Evolutionary conservation across 1,284 basidiomycete genomes (phyloP), one percentile per base, ranked within the genome.

Genomic region (Ceratorhiza oryzae-sativae): DNA sequence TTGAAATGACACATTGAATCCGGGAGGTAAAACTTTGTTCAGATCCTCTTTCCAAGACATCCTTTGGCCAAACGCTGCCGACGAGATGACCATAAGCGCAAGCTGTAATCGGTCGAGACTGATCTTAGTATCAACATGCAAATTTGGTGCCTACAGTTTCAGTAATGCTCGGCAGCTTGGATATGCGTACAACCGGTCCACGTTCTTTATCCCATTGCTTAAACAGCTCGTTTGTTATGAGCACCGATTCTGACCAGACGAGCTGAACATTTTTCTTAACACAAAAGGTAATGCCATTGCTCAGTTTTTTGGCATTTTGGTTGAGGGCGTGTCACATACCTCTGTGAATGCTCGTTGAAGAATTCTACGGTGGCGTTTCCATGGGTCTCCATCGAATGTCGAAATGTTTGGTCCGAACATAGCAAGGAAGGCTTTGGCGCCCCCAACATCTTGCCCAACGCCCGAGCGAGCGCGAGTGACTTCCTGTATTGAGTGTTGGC

Each of bases 351-450:
- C 71, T 0, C 63, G 71, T 23, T 67, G 56, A 18, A 55, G 36
- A 30, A 67, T 56, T 34, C 59, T 72, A 30, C 73, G 71, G 49
- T 74, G 73, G n/a, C 49, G 59, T n/a, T 42, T 70, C 73, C 73
- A 74, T 2, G 27, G 41, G 12, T 70, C 63, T 15, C 71, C 71
- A 55, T 74, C 73, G 32, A 71, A 41, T 1, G 39, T 70, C 9
- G 67, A 53, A 13, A 74, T 6, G 34, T 74, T 72, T 30, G 48
- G 48, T 4, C 71, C 71, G 39, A 60, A 74, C 30, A 72, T 34
- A n/a, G 58, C 68, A 30, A 63, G 51, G 5, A 70, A 30, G 2
- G 23, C n/a, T 13, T 49, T 18, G 30, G 53, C 13, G 13, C 4
- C 18, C 41, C 34, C 36, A 13, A 70, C n/a, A 15, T 58, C 42